A percentile compares a stretch with the other conserved stretches of the same genome.
Evolutionary conservation across 2,329 filamentous ascomycete species (phyloP).

Genomic region (Pseudocercospora fijiensis): DNA sequence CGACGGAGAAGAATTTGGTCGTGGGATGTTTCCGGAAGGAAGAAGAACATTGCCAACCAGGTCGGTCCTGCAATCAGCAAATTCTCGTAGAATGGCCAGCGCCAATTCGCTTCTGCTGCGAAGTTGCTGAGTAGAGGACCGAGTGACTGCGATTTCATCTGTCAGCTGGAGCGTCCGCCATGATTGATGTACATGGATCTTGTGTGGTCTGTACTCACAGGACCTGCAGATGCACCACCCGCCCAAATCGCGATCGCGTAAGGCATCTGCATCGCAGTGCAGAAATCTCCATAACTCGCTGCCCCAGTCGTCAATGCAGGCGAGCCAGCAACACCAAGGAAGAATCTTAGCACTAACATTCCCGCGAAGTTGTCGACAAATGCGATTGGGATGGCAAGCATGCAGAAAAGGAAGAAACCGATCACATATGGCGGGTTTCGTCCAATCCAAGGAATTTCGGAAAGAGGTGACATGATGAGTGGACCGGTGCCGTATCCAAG

Average conservation of each 20-base stretch:
- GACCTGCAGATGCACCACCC: slow-evolving; percentile 44
- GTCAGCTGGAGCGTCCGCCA: too few relatives aligned
- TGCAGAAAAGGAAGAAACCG: slow-evolving; percentile 67
- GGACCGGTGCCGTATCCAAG: slow-evolving; percentile 56
- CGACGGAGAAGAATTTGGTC: slow-evolving; percentile 42
- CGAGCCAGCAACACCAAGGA: slow-evolving; percentile 66
- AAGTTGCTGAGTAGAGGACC: slow-evolving; percentile 54
- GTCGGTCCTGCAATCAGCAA: slow-evolving; percentile 60
- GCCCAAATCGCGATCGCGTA: slow-evolving; percentile 47
- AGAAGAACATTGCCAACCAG: slow-evolving; percentile 54
- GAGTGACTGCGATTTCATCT: slow-evolving; percentile 43
- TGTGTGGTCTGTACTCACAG: slow-evolving; percentile 26
- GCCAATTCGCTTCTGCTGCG: slow-evolving; percentile 61
- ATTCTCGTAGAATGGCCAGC: slow-evolving; percentile 64
- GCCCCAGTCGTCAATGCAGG: slow-evolving; percentile 62
- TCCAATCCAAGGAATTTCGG: slow-evolving; percentile 65
- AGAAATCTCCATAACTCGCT: slow-evolving; percentile 57
- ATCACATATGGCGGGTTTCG: slow-evolving; percentile 67
- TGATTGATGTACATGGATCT: too few relatives aligned
- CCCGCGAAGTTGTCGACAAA: slow-evolving; percentile 63
- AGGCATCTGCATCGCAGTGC: slow-evolving; percentile 44
- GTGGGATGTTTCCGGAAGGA: slow-evolving; percentile 59
- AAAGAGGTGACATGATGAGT: slow-evolving; percentile 64
- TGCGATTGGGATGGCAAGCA: slow-evolving; percentile 64
- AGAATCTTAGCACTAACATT: slow-evolving; percentile 58